Conservation (phyloP, 2,329 filamentous ascomycete genomes). For the Aureobasidium mangrovei region DNA sequence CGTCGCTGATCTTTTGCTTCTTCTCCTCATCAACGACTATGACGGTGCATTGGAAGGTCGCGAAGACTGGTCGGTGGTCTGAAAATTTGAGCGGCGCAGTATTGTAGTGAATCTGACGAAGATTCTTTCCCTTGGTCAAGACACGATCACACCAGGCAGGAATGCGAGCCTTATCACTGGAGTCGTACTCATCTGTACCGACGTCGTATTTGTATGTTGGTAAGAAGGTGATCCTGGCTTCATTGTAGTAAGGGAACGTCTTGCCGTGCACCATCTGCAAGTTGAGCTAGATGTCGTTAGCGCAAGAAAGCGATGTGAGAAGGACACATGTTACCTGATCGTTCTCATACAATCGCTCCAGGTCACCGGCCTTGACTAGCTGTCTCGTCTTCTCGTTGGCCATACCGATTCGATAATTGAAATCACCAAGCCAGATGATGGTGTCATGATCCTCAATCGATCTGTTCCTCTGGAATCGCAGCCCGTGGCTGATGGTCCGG, state of each 20-base stretch:
- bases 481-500: conserved; percentile 72
- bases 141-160: conserved; percentile 97
- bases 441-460: conserved; percentile 86
- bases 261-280: conserved; percentile 91
- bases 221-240: conserved; percentile 76
- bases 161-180: conserved; percentile 88
- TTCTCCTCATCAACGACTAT: conserved; percentile 67
- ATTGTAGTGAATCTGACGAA: conserved; percentile 76
- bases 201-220: conserved; percentile 96
- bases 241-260: conserved; percentile 85
- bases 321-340: conserved; percentile 50
- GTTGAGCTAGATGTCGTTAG: conserved; percentile 51
- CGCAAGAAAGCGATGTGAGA: too few species aligned
- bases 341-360: conserved; percentile 77
- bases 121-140: conserved; percentile 71
- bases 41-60: conserved; percentile 75
- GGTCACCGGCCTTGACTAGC: conserved; percentile 61
- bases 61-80: conserved; percentile 92
- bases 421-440: conserved; percentile 93
- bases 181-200: conserved; percentile 81
- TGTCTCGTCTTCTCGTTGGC: conserved; percentile 67
- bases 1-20: conserved; percentile 63
- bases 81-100: conserved; percentile 79
- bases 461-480: conserved; percentile 84
- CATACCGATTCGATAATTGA: conserved; percentile 94